These are phyloP conservation scores for Fusarium sp. DNA, from an alignment of 2,329 filamentous ascomycete species.

Conservation along the genomic window DNA sequence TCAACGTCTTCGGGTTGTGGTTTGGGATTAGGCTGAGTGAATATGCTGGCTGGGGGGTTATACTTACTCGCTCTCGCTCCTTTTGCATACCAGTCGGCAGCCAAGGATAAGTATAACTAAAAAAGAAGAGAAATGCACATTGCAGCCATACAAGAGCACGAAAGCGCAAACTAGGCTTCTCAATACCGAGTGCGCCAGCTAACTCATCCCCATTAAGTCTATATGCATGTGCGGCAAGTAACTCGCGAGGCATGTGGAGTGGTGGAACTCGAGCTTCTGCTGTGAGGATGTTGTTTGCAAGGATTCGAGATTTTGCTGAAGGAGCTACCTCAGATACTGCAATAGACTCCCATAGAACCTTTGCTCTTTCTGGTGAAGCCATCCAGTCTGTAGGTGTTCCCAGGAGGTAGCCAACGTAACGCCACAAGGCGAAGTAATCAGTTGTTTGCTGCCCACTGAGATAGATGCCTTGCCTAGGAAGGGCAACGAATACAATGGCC, in stretches of 20 bases:
- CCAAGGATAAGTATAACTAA: constrained; percentile 59
- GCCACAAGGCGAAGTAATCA: constrained; percentile 81
- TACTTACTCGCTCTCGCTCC: constrained; percentile 47
- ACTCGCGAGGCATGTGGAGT: constrained; percentile 71
- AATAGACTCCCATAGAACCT: constrained; percentile 74
- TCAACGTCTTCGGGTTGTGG: not conserved
- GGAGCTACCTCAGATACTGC: constrained; percentile 74
- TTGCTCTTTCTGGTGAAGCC: constrained; percentile 64
- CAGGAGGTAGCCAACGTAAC: constrained; percentile 77
- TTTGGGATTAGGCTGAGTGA: not conserved
- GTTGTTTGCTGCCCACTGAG: constrained; percentile 69
- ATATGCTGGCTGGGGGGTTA: not conserved
- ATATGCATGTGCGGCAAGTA: constrained; percentile 74
- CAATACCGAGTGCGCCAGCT: constrained; percentile 67
- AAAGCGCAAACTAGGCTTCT: constrained; percentile 67
- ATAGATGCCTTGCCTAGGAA: constrained; percentile 79
- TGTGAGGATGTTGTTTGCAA: constrained; percentile 81
- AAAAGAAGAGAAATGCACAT: constrained; percentile 71
- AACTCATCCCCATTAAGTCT: constrained; percentile 77
- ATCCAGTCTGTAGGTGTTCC: constrained; percentile 74
- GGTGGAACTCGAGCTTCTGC: constrained; percentile 74
- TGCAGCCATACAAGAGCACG: constrained; percentile 70
- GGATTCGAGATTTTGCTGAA: constrained; percentile 67
- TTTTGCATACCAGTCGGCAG: constrained; percentile 53
- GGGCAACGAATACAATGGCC: constrained; percentile 72